Percentiles rank a stretch among this genome's conserved stretches.
These are phyloP conservation scores for Earliella scabrosa DNA, from an alignment of 1,284 basidiomycete species.

Conservation along the genomic window DNA sequence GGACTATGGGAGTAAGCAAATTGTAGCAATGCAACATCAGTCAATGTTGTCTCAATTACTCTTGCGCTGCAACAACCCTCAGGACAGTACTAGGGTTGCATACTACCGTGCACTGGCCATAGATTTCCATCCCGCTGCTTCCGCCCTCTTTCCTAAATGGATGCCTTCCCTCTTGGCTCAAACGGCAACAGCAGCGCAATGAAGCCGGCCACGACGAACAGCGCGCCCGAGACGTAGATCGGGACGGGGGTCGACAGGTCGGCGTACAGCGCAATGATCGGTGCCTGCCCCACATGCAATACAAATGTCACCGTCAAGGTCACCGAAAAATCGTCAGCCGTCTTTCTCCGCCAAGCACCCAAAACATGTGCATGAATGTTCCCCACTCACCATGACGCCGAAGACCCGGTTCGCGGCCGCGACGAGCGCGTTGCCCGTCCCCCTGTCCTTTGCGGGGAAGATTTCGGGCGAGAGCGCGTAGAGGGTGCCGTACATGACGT, in stretches of 20 bases:
- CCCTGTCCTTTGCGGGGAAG: slow-evolving; percentile 72
- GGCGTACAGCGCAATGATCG: slow-evolving; percentile 66
- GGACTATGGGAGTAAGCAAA: too few relatives aligned
- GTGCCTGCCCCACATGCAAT: slow-evolving; percentile 58
- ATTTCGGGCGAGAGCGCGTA: slow-evolving; percentile 70
- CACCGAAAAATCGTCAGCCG: too few relatives aligned
- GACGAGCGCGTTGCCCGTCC: slow-evolving; percentile 71
- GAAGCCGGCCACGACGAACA: slow-evolving; percentile 64
- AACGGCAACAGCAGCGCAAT: slow-evolving; percentile 72
- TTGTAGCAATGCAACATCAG: too few relatives aligned
- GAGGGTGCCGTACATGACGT: slow-evolving; percentile 75
- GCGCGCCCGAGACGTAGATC: slow-evolving; percentile 69
- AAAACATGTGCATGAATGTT: too few relatives aligned
- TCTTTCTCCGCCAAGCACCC: too few relatives aligned
- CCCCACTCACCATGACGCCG: slow-evolving; percentile 56
- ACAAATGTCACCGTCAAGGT: too few relatives aligned
- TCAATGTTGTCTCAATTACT: too few relatives aligned
- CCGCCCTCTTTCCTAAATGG: slow-evolving; percentile 46
- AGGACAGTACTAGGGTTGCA: too few relatives aligned
- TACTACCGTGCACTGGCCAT: too few relatives aligned
- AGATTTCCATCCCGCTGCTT: too few relatives aligned
- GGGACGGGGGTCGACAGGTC: slow-evolving; percentile 64
- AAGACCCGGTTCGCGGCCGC: slow-evolving; percentile 64
- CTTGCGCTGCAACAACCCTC: too few relatives aligned
- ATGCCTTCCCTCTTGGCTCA: slow-evolving; percentile 69